A percentile compares a stretch with the other conserved stretches of the same genome.
phyloP scores from a whole-genome alignment of 1,284 basidiomycete species.

The Rhizoctonia solani region DNA sequence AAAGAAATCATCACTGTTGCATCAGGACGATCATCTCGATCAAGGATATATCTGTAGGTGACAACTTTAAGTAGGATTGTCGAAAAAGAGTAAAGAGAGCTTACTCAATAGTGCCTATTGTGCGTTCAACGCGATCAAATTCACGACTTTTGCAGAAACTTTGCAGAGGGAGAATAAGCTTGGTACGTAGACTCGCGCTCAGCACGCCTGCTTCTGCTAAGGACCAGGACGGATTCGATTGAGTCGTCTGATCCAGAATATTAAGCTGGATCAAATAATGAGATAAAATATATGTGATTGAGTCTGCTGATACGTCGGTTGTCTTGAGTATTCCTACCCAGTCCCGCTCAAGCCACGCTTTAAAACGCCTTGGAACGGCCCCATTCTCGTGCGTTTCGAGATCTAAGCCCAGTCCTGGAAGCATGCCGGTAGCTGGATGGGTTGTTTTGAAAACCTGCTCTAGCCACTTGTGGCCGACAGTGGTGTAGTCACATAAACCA shows the following conservation, averaged over 20 bases:
- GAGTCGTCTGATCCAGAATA: no score
- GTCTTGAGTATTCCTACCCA: no score
- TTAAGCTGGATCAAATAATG: no score
- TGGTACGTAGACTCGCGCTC: no score
- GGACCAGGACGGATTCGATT: no score
- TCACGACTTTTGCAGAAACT: not conserved
- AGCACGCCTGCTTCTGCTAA: no score
- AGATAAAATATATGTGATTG: no score
- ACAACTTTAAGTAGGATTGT: not conserved
- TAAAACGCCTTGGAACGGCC: not conserved
- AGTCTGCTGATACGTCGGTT: no score
- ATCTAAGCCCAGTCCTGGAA: not conserved
- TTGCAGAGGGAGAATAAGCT: constrained; percentile 4
- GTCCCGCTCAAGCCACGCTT: constrained; percentile 10
- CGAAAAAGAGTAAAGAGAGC: not conserved
- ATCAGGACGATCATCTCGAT: not conserved
- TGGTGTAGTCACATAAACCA: no score
- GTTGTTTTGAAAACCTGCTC: not conserved
- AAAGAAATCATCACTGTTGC: not conserved
- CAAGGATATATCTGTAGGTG: not conserved
- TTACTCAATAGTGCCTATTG: not conserved
- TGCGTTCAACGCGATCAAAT: not conserved
- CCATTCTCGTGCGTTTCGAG: not conserved
- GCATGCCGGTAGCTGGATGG: not conserved
- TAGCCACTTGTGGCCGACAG: not conserved